Percentiles rank a stretch among this genome's conserved stretches.
Conservation (phyloP, 257 asterid genomes). For the Linaria vulgaris region DNA sequence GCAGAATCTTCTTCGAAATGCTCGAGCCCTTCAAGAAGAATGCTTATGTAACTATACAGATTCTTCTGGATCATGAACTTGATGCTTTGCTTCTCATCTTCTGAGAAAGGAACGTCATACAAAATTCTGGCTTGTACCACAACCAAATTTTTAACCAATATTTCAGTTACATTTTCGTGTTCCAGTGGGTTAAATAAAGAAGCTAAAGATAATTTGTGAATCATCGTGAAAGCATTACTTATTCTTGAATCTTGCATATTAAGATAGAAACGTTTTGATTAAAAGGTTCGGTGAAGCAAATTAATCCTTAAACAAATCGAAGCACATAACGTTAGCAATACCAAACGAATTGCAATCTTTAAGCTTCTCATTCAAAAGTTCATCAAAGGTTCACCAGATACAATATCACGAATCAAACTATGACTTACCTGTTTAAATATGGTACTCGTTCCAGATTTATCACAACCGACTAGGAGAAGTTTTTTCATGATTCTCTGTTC, state of each 20-base stretch:
- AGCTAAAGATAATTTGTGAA: no score
- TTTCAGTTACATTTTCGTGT: background rate
- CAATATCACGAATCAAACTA: no score
- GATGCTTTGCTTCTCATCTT: constrained; percentile 70
- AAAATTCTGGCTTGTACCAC: constrained; percentile 72
- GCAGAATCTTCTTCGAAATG: constrained; percentile 59
- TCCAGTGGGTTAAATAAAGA: background rate
- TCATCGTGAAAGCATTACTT: no score
- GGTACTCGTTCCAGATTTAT: constrained; percentile 87
- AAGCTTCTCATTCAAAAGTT: no score
- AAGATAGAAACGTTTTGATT: no score
- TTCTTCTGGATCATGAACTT: constrained; percentile 72
- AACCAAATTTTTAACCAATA: constrained; percentile 12
- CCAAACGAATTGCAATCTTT: no score
- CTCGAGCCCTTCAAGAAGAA: constrained; percentile 79
- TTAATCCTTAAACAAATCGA: constrained; percentile 2
- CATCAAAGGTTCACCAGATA: no score
- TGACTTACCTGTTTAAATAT: constrained; percentile 77
- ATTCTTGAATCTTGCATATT: no score
- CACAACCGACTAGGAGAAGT: constrained; percentile 74
- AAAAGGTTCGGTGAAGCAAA: no score
- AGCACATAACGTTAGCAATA: constrained; percentile 6
- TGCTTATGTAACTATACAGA: constrained; percentile 62
- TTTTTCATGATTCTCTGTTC: constrained; percentile 40
- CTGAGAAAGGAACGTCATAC: constrained; percentile 68